A percentile compares a stretch with the other conserved stretches of the same genome.
Conservation (phyloP, 1,284 basidiomycete genomes). For the Rhodotorula sp. region DNA sequence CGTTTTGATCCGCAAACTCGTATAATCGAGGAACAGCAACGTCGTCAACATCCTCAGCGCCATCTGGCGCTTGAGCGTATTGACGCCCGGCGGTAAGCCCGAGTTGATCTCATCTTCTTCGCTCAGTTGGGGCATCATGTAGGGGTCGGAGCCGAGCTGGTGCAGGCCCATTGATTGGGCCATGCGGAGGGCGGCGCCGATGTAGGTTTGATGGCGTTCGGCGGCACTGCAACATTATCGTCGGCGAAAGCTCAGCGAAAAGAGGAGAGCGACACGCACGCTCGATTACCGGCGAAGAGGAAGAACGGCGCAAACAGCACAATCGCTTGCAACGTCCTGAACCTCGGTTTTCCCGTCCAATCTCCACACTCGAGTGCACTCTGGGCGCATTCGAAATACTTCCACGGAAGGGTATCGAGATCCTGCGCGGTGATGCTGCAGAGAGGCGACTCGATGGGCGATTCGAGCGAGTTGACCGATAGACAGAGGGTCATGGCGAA, state of each 20-base stretch:
- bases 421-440: slow-evolving; percentile 21
- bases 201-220: slow-evolving; percentile 34
- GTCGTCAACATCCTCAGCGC: slow-evolving; percentile 25
- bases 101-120: slow-evolving; percentile 31
- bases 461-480: slow-evolving; percentile 21
- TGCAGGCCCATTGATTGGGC: slow-evolving; percentile 40
- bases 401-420: slow-evolving; percentile 6
- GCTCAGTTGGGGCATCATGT: slow-evolving; percentile 30
- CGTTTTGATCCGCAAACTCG: slow-evolving; percentile 8
- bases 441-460: slow-evolving; percentile 10
- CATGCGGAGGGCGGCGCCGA: slow-evolving; percentile 26
- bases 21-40: slow-evolving; percentile 23
- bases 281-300: slow-evolving; percentile 6
- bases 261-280: slow-evolving; percentile 1
- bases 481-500: slow-evolving; percentile 37
- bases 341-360: slow-evolving; percentile 24
- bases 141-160: slow-evolving; percentile 24
- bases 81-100: slow-evolving; percentile 38
- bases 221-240: slow-evolving; percentile 4
- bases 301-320: slow-evolving; percentile 13
- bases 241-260: background rate
- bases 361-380: slow-evolving; percentile 21
- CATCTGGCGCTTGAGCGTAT: slow-evolving; percentile 38
- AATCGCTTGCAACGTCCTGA: slow-evolving; percentile 29
- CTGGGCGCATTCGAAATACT: slow-evolving; percentile 19